Evolutionary conservation across 1,284 basidiomycete genomes (phyloP).

Genomic region (Apiotrichum brassicae): DNA sequence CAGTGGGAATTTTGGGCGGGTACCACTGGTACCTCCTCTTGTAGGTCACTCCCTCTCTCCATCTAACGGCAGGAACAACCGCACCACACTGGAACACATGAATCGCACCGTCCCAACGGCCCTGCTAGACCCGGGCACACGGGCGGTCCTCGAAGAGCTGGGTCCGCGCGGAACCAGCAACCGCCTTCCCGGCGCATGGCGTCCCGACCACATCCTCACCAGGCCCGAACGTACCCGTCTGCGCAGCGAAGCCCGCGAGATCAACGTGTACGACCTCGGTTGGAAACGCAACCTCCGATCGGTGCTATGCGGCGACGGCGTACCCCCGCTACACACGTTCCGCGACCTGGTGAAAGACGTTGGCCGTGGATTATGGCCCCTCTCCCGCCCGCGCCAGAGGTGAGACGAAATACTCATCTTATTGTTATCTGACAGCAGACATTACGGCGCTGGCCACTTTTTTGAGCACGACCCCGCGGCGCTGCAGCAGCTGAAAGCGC

Average conservation of each 20-base stretch:
- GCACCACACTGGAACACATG: constrained; percentile 75
- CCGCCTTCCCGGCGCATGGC: constrained; percentile 36
- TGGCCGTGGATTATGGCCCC: constrained; percentile 16
- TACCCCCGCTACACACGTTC: neutral
- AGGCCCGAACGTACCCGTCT: constrained; percentile 62
- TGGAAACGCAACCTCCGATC: constrained; percentile 56
- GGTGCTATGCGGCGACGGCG: constrained; percentile 23
- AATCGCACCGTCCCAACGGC: constrained; percentile 54
- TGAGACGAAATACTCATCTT: too few relatives aligned
- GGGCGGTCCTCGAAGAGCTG: constrained; percentile 6
- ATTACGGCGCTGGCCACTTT: constrained; percentile 25
- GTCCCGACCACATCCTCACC: constrained; percentile 64
- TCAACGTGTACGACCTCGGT: constrained; percentile 70
- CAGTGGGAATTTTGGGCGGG: constrained; percentile 66
- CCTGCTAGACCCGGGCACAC: constrained; percentile 22
- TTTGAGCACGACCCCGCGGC: constrained; percentile 29
- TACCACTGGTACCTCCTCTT: constrained; percentile 70
- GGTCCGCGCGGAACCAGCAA: constrained; percentile 7
- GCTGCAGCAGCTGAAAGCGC: constrained; percentile 20
- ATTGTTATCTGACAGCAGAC: constrained; percentile 1
- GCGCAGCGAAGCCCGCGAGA: constrained; percentile 58
- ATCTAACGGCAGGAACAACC: constrained; percentile 59
- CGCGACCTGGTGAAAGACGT: neutral
- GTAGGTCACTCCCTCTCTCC: constrained; percentile 49
- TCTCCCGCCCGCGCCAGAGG: neutral